These are phyloP conservation scores for Geranomyces michiganensis DNA, from an alignment of 192 early-diverging fungal species.

Conservation along the genomic window DNA sequence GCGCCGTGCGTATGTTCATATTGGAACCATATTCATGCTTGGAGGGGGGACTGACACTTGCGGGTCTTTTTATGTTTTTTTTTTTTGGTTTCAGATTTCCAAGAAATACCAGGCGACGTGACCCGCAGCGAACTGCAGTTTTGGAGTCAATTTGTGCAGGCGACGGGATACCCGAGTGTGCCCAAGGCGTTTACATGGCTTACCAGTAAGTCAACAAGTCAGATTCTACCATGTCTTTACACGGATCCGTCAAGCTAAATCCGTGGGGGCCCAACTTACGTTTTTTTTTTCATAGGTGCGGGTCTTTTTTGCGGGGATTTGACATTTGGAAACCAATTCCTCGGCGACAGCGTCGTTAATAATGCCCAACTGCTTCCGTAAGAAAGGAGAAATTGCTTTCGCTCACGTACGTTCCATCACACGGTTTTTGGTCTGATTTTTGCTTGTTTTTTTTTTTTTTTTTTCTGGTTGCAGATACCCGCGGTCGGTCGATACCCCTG, in stretches of 20 bases:
- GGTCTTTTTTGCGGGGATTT: conserved; percentile 88
- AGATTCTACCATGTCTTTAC: neutral
- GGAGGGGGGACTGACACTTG: too few species aligned
- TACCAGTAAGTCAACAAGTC: conserved; percentile 56
- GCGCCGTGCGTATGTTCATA: too few species aligned
- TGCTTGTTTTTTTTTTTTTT: too few species aligned
- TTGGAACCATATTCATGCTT: too few species aligned
- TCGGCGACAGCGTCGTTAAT: conserved; percentile 79
- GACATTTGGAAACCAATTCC: conserved; percentile 70
- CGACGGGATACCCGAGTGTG: conserved; percentile 64
- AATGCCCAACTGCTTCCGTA: conserved; percentile 83
- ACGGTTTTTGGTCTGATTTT: neutral
- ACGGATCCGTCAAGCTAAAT: conserved; percentile 12
- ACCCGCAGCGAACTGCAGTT: conserved; percentile 66
- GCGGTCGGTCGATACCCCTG: neutral
- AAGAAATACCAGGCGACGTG: conserved; percentile 64
- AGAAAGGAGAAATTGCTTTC: conserved; percentile 28
- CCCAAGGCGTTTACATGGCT: conserved; percentile 90
- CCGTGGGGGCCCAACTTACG: neutral
- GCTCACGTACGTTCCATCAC: neutral
- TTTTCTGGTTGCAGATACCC: conserved; percentile 18
- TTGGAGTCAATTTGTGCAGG: conserved; percentile 64
- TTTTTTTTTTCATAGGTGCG: conserved; percentile 48
- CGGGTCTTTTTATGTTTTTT: too few species aligned
- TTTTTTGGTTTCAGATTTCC: conserved; percentile 48